phyloP scores from a whole-genome alignment of 495 filamentous ascomycete species.

The Podospora sp. region DNA sequence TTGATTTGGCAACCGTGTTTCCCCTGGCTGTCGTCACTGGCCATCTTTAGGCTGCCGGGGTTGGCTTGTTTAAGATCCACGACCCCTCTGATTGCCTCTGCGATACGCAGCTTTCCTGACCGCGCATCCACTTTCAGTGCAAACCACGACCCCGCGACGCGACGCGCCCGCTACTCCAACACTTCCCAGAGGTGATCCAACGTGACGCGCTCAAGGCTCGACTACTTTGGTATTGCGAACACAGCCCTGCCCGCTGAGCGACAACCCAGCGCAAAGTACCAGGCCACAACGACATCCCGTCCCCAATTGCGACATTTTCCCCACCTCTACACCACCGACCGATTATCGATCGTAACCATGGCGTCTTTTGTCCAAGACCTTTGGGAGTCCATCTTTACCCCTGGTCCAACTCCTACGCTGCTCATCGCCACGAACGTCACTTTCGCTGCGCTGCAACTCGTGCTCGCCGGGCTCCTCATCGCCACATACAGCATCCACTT shows the following conservation, averaged over 20 bases:
- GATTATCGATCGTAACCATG: slow-evolving; percentile 56
- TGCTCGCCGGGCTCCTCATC: slow-evolving; percentile 74
- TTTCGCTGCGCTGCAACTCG: slow-evolving; percentile 80
- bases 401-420: slow-evolving; percentile 84
- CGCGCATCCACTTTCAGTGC: slow-evolving; percentile 5
- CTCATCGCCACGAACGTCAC: slow-evolving; percentile 87
- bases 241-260: neutral
- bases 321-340: neutral
- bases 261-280: slow-evolving; percentile 8
- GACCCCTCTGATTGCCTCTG: slow-evolving; percentile 3
- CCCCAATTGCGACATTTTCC: slow-evolving; percentile 10
- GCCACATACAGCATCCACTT: slow-evolving; percentile 91
- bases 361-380: slow-evolving; percentile 78
- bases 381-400: slow-evolving; percentile 89
- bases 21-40: slow-evolving; percentile 10
- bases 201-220: neutral
- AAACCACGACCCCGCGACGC: slow-evolving; percentile 1
- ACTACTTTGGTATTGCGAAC: slow-evolving; percentile 1
- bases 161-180: neutral
- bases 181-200: neutral
- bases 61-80: neutral
- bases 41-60: slow-evolving; percentile 9
- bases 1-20: slow-evolving; percentile 12
- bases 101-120: slow-evolving; percentile 12
- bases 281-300: neutral